Evolutionary conservation across 306 rosid species (phyloP).

Genomic region (Glycine soja): DNA sequence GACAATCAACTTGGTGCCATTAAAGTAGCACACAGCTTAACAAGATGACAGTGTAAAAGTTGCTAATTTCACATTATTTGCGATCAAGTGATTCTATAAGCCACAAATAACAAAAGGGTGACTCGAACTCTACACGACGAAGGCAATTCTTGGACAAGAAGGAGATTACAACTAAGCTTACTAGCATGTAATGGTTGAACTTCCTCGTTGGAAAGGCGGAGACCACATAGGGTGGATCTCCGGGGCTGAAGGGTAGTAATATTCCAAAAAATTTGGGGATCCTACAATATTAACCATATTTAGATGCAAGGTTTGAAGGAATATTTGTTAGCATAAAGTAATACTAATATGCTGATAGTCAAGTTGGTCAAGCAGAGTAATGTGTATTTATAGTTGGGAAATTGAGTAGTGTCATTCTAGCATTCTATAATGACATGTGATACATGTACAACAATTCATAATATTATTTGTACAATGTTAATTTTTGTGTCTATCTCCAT

Average conservation of each 20-base stretch:
- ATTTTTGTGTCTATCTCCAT: too few species aligned
- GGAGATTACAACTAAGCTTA: background rate
- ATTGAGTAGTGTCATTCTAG: background rate
- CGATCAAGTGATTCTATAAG: constrained; percentile 7
- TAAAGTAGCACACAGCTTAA: background rate
- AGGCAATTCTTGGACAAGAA: constrained; percentile 20
- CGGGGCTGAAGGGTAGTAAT: background rate
- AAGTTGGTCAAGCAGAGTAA: background rate
- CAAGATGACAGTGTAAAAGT: constrained; percentile 17
- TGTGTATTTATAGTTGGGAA: constrained; percentile 7
- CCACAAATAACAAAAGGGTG: constrained; percentile 32
- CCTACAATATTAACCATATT: constrained; percentile 1
- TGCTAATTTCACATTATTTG: constrained; percentile 8
- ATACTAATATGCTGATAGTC: constrained; percentile 4
- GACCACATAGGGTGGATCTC: background rate
- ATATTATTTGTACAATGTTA: too few species aligned
- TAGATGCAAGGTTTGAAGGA: constrained; percentile 14
- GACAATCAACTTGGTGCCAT: constrained; percentile 1
- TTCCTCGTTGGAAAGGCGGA: constrained; percentile 10
- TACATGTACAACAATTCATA: too few species aligned
- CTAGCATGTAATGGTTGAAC: background rate
- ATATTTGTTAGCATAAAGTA: constrained; percentile 17
- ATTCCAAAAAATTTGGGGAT: constrained; percentile 30
- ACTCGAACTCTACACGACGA: constrained; percentile 12
- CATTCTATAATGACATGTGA: too few species aligned